Percentiles rank a stretch among this genome's conserved stretches.
These are phyloP conservation scores for Gilbertella persicaria DNA, from an alignment of 371 early-diverging fungal genomes.

Conservation along the genomic window DNA sequence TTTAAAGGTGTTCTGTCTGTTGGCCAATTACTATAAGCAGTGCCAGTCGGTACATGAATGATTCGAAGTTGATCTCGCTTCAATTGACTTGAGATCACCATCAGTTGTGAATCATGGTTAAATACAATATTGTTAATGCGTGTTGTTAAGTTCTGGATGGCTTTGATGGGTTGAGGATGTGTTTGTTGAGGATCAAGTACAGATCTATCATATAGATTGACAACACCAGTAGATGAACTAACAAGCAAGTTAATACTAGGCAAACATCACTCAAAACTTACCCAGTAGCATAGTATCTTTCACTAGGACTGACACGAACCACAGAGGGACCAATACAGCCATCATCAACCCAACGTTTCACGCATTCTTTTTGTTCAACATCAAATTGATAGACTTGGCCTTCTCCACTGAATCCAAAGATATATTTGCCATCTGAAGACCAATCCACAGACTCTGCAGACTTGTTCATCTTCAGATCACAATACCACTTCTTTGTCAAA, in stretches of 20 bases:
- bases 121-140: conserved; percentile 69
- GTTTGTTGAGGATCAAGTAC: conserved; percentile 37
- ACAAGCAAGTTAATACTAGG: background rate
- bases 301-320: conserved; percentile 73
- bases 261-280: conserved; percentile 44
- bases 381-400: conserved; percentile 79
- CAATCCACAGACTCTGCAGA: conserved; percentile 64
- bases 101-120: conserved; percentile 81
- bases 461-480: conserved; percentile 86
- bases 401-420: conserved; percentile 67
- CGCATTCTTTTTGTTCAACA: conserved; percentile 60
- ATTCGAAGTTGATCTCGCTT: conserved; percentile 80
- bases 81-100: conserved; percentile 71
- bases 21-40: conserved; percentile 93
- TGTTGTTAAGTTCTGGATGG: conserved; percentile 85
- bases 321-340: conserved; percentile 76
- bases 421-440: conserved; percentile 63
- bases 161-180: conserved; percentile 73
- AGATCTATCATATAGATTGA: conserved; percentile 79
- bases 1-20: conserved; percentile 78
- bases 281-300: conserved; percentile 82
- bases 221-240: conserved; percentile 80
- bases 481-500: conserved; percentile 82
- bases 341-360: conserved; percentile 80
- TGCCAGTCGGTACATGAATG: conserved; percentile 75